Conservation (phyloP, 2,329 filamentous ascomycete genomes). For the Neoscytalidium dimidiatum region DNA sequence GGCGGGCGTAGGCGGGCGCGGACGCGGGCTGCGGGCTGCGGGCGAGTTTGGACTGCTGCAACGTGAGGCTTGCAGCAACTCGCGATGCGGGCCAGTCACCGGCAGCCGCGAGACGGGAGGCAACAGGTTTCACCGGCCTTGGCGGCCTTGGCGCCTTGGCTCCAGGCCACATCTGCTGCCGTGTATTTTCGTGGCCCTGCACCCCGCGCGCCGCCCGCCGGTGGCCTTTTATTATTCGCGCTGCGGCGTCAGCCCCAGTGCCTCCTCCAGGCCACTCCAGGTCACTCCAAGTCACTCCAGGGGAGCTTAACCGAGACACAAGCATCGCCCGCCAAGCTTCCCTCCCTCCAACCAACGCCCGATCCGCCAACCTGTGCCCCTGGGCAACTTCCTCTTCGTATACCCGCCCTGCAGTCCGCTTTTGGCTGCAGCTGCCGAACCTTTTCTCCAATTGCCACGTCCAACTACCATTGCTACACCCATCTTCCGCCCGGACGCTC, state of each 20-base stretch:
- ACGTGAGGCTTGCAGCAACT: too few relatives aligned
- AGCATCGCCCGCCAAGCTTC: conserved; percentile 1
- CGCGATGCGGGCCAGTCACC: too few relatives aligned
- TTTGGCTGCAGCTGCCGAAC: background rate
- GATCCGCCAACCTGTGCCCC: too few relatives aligned
- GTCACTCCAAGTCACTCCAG: too few relatives aligned
- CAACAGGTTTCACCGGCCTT: conserved; percentile 10
- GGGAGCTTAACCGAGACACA: conserved; percentile 12
- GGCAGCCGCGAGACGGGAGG: background rate
- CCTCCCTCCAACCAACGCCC: background rate
- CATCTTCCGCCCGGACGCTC: too few relatives aligned
- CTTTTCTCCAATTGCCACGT: background rate
- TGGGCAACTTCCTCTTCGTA: background rate
- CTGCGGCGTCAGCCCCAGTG: background rate
- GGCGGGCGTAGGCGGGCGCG: too few relatives aligned
- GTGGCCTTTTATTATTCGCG: too few relatives aligned
- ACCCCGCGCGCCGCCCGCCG: too few relatives aligned
- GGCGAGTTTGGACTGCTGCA: too few relatives aligned
- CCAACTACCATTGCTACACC: background rate
- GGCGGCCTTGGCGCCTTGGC: conserved; percentile 4
- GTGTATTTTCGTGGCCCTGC: background rate
- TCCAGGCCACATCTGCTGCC: too few relatives aligned
- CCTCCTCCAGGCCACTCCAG: background rate
- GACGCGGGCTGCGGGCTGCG: too few relatives aligned
- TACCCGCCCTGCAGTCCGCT: background rate